Percentiles rank a stretch among this genome's conserved stretches.
phyloP scores from a whole-genome alignment of 805 yeast species.

The Saccharomycopsis javanensis region DNA sequence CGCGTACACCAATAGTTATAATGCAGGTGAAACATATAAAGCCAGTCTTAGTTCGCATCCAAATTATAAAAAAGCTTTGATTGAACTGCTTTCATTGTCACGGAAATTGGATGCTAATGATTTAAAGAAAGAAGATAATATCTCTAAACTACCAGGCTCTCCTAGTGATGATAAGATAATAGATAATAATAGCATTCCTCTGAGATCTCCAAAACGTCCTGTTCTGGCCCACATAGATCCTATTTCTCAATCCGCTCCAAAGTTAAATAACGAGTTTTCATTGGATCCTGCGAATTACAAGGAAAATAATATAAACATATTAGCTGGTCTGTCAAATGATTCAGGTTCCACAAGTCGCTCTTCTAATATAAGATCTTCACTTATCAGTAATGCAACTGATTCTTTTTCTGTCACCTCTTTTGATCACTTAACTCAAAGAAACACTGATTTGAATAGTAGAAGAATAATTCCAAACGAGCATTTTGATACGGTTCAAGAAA shows the following conservation, averaged over 20 bases:
- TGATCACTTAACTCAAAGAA: slow-evolving; percentile 1
- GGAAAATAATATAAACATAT: background rate
- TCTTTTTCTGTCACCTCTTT: background rate
- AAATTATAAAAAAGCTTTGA: background rate
- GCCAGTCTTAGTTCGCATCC: background rate
- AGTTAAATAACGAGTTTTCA: background rate
- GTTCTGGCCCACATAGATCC: background rate
- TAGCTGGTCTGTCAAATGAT: background rate
- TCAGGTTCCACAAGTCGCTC: background rate
- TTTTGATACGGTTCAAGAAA: background rate
- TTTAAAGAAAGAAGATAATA: background rate
- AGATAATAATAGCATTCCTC: background rate
- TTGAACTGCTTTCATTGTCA: background rate
- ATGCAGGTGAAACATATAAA: slow-evolving; percentile 15
- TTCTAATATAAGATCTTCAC: background rate
- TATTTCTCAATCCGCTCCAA: background rate
- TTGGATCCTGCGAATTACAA: background rate
- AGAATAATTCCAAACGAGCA: background rate
- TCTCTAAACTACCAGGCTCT: background rate
- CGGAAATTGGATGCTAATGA: background rate
- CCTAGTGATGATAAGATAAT: background rate
- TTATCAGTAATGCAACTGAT: background rate
- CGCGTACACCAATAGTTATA: slow-evolving; percentile 14
- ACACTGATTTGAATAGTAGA: background rate
- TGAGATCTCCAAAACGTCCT: background rate